Percentiles rank a stretch among this genome's conserved stretches.
These are phyloP conservation scores for Rhodotorula sp. DNA, from an alignment of 1,284 basidiomycete species.

Conservation along the genomic window DNA sequence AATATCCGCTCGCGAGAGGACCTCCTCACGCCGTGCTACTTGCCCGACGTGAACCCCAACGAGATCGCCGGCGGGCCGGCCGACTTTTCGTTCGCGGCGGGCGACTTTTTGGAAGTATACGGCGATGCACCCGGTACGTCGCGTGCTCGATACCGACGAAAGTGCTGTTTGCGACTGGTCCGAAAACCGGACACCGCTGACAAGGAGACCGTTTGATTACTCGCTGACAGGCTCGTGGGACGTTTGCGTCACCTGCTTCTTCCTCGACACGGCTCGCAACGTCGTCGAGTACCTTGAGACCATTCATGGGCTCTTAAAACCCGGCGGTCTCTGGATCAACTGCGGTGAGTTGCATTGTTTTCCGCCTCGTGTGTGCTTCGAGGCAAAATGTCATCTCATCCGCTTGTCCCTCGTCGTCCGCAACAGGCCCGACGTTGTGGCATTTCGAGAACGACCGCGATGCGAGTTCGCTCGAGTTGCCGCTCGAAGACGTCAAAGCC, in stretches of 20 bases:
- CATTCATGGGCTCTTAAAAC: constrained; percentile 72
- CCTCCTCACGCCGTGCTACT: constrained; percentile 64
- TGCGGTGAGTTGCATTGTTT: constrained; percentile 56
- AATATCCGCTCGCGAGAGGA: constrained; percentile 63
- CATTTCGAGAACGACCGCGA: constrained; percentile 88
- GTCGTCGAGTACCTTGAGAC: constrained; percentile 83
- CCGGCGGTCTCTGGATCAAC: constrained; percentile 88
- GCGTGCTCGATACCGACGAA: not conserved
- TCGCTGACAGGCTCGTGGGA: constrained; percentile 74
- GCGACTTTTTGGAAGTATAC: constrained; percentile 92
- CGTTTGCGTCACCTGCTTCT: constrained; percentile 91
- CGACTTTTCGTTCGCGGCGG: constrained; percentile 80
- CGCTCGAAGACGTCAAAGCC: constrained; percentile 78
- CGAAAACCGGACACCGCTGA: constrained; percentile 34
- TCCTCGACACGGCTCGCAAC: constrained; percentile 94
- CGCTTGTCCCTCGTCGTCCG: too few species aligned
- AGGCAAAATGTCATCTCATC: too few species aligned
- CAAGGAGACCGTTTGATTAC: constrained; percentile 35
- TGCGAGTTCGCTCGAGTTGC: constrained; percentile 75
- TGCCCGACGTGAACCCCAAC: constrained; percentile 81
- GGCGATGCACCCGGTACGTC: constrained; percentile 51
- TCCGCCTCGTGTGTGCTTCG: too few species aligned
- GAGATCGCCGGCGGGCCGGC: constrained; percentile 56
- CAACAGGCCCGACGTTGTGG: constrained; percentile 91
- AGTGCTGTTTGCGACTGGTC: too few species aligned